phyloP scores from a whole-genome alignment of 2,329 filamentous ascomycete species.

The Scedosporium aurantiacum region DNA sequence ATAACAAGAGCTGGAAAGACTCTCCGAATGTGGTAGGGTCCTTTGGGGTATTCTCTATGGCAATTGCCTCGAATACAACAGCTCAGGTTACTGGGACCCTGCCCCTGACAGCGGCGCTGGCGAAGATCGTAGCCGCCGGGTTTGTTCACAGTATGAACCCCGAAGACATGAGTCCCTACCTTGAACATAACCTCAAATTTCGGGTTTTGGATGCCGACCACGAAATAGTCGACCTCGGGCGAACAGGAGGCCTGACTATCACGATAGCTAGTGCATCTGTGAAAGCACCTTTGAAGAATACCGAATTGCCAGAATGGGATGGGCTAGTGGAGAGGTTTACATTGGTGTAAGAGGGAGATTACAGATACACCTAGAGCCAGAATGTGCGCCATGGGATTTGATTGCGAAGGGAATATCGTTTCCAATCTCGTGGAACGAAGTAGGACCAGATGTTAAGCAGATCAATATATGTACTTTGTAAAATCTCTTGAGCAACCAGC shows the following conservation, averaged over 20 bases:
- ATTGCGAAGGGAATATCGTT: not conserved
- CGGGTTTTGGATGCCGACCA: not conserved
- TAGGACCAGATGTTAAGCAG: not conserved
- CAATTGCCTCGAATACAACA: slow-evolving; percentile 7
- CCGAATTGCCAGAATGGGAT: not conserved
- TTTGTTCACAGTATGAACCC: not conserved
- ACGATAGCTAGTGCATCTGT: slow-evolving; percentile 1
- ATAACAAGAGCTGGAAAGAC: slow-evolving; percentile 37
- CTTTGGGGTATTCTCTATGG: slow-evolving; percentile 43
- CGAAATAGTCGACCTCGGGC: slow-evolving; percentile 2
- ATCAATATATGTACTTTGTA: not conserved
- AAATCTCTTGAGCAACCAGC: not conserved
- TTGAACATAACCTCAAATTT: not conserved
- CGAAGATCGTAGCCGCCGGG: slow-evolving; percentile 25
- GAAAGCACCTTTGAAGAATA: not conserved
- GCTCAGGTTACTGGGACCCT: slow-evolving; percentile 27
- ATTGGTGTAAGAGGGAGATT: not conserved
- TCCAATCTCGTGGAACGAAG: not conserved
- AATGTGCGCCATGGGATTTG: not conserved
- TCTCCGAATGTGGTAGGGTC: slow-evolving; percentile 49
- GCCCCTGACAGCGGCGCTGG: slow-evolving; percentile 38
- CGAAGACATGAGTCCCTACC: not conserved
- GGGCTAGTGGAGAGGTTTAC: not conserved
- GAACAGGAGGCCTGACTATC: not conserved
- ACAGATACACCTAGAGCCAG: not conserved